Conservation (phyloP, 345 rosid genomes). For the Gossypium arboreum region DNA sequence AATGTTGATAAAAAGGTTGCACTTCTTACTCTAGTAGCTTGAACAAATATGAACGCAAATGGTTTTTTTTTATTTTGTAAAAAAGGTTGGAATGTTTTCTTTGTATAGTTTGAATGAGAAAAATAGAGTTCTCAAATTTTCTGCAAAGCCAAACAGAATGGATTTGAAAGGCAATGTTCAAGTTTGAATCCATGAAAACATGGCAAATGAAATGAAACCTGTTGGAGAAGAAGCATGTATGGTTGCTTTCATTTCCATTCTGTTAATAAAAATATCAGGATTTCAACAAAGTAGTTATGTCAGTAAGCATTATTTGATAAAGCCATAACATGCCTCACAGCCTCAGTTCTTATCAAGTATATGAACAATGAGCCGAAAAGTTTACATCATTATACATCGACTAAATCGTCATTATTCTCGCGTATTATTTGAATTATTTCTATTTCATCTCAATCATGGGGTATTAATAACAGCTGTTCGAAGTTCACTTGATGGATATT, state of each 20-base stretch:
- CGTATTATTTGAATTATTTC: too few relatives aligned
- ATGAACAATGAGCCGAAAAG: neutral
- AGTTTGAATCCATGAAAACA: neutral
- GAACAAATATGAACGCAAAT: neutral
- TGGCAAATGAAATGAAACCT: neutral
- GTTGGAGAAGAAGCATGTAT: neutral
- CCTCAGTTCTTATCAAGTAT: neutral
- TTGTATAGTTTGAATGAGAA: neutral
- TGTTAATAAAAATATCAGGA: neutral
- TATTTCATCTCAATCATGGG: neutral
- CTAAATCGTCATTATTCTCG: neutral
- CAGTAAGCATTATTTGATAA: neutral
- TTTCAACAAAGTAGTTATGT: neutral
- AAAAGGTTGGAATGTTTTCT: neutral
- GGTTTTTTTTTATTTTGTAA: too few relatives aligned
- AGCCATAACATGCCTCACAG: neutral
- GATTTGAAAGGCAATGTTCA: neutral
- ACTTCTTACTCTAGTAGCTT: neutral
- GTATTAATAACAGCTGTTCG: neutral
- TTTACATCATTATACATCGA: neutral
- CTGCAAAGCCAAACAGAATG: neutral
- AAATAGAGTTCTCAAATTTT: neutral
- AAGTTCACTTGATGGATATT: constrained; percentile 53
- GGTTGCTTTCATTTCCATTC: neutral
- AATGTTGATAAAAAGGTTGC: too few relatives aligned